Base-by-base conservation (phyloP, 1,139 yeast species). In the Hemisphaericaspora xylofermentans region DNA sequence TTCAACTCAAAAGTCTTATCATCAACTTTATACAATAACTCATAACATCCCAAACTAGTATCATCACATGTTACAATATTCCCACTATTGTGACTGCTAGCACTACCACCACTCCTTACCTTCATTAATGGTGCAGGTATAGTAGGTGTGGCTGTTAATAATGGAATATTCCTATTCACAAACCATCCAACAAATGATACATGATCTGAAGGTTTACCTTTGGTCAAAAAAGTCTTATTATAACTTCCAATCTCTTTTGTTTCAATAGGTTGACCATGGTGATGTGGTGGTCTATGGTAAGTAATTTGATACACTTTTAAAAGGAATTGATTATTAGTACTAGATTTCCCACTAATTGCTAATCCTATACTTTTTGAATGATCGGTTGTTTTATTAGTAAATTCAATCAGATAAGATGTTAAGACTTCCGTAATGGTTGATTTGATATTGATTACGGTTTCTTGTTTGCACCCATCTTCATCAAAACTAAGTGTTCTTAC, bases 121-220 rank as follows among this genome's bases (percentile, higher is more conserved):
- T 25, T 35, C 39, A 26, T 5, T 14, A 26, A 26, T 8, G 43
- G 40, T 2, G 46, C 42, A 14, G 44, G 27, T 8, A 10, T 29
- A 9, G 19, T 13, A 7, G 19, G 25, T 18, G 25, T 12, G 12
- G 21, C 19, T 9, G 10, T 4, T 12, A 17, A 19, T 2, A 41
- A n/a, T 6, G 19, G 29, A 24, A 24, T 24, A 7, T 34, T 30
- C 6, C 38, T 41, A 31, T 41, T 35, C 32, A 44, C 47, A 38
- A 45, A 44, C 63, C 63, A 58, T 36, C 58, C 48, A 19, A 51
- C 47, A 32, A 57, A 53, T 24, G 43, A 33, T 4, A 48, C 41
- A 21, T 45, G 42, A 5, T 43, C 38, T 6, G 27, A 34, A 6
- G 43, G 32, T 14, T 41, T 44, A 5, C 44, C 40, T 21, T 46